Conservation (phyloP, 2,329 filamentous ascomycete species). For the Trichothecium sympodiale region DNA sequence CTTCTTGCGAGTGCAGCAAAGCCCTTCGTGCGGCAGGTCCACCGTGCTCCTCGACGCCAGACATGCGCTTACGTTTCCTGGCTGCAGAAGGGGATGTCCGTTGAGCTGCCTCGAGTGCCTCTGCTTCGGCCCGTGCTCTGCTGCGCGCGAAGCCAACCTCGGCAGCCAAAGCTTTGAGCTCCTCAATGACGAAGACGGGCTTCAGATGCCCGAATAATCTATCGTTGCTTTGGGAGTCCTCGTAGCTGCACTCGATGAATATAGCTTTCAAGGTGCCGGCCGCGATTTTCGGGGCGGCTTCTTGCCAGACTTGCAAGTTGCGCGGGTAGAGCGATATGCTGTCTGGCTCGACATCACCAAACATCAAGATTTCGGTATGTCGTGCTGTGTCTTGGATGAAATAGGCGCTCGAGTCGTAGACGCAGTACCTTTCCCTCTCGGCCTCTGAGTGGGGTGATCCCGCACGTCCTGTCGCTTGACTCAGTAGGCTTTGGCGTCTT, state of each 20-base stretch:
- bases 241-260: constrained; percentile 94
- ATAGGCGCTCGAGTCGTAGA: constrained; percentile 83
- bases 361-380: constrained; percentile 74
- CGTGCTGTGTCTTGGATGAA: constrained; percentile 72
- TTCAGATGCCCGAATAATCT: constrained; percentile 82
- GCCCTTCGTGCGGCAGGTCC: constrained; percentile 5
- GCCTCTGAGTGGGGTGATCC: constrained; percentile 10
- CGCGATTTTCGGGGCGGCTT: constrained; percentile 77
- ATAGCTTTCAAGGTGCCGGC: constrained; percentile 64
- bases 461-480: constrained; percentile 12
- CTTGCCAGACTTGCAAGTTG: constrained; percentile 74
- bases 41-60: constrained; percentile 7
- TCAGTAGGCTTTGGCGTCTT: constrained; percentile 17
- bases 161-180: constrained; percentile 60
- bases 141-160: constrained; percentile 50
- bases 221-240: constrained; percentile 65
- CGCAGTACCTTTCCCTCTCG: constrained; percentile 45
- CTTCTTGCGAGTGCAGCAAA: constrained; percentile 17
- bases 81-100: too few species aligned
- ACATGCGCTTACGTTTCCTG: constrained; percentile 7
- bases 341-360: constrained; percentile 93
- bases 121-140: too few species aligned
- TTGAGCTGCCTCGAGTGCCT: background rate
- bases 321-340: constrained; percentile 70
- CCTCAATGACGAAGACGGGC: constrained; percentile 69